phyloP scores from a whole-genome alignment of 768 basidiomycete species.

The Scleroderma citrinum region DNA sequence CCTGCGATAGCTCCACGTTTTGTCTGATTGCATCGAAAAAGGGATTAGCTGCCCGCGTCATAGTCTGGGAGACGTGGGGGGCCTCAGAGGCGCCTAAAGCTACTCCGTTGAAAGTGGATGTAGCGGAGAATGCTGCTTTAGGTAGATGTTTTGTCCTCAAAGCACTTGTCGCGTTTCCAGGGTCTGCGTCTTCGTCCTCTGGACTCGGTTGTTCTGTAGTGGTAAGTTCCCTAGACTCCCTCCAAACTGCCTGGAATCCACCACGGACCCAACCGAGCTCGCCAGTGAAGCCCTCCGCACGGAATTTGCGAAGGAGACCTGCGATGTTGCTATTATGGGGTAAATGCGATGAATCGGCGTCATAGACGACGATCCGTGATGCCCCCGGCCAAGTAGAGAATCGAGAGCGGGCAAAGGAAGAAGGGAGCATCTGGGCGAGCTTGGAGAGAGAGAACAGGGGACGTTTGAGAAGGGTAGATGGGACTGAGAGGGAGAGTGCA shows the following conservation, averaged over 20 bases:
- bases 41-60: slow-evolving; percentile 53
- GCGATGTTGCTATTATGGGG: slow-evolving; percentile 62
- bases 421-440: slow-evolving; percentile 77
- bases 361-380: slow-evolving; percentile 73
- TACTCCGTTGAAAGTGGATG: slow-evolving; percentile 33
- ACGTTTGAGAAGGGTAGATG: slow-evolving; percentile 90
- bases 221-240: slow-evolving; percentile 45
- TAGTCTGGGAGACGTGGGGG: slow-evolving; percentile 4
- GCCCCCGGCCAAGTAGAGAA: slow-evolving; percentile 58
- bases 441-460: slow-evolving; percentile 78
- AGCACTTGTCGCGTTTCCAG: slow-evolving; percentile 12
- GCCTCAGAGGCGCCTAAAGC: slow-evolving; percentile 6
- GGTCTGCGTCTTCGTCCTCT: slow-evolving; percentile 46
- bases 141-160: slow-evolving; percentile 59
- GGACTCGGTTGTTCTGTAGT: slow-evolving; percentile 44
- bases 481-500: slow-evolving; percentile 84
- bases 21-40: slow-evolving; percentile 95
- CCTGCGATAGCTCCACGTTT: slow-evolving; percentile 72
- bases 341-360: slow-evolving; percentile 64
- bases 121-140: slow-evolving; percentile 55
- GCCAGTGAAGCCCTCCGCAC: slow-evolving; percentile 50
- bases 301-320: slow-evolving; percentile 73
- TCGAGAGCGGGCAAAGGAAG: slow-evolving; percentile 44
- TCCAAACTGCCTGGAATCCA: slow-evolving; percentile 70
- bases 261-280: slow-evolving; percentile 76